Conservation (phyloP, 148 eudicot genomes). For the Vaccinium darrowii region DNA sequence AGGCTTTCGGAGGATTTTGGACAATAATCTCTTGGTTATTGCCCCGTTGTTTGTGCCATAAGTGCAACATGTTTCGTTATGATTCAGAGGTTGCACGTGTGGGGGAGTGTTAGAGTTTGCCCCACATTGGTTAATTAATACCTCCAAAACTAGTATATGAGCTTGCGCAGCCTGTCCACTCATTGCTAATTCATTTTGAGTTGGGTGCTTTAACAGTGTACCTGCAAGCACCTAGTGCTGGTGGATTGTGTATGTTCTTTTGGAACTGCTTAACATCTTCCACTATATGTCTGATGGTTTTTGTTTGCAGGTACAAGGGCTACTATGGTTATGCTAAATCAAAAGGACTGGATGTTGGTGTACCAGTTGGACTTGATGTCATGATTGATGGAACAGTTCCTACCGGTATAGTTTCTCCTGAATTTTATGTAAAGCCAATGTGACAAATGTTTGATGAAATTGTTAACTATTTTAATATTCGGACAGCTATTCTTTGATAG, state of each 20-base stretch:
- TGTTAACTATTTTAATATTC: not conserved
- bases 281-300: constrained; percentile 11
- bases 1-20: no score
- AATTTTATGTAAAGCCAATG: not conserved
- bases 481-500: not conserved
- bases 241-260: not conserved
- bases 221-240: not conserved
- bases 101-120: no score
- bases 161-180: no score
- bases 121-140: no score
- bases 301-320: constrained; percentile 74
- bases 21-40: no score
- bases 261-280: not conserved
- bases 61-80: no score
- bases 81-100: no score
- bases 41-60: no score
- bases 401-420: constrained; percentile 47
- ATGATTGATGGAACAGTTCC: constrained; percentile 97
- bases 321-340: constrained; percentile 74
- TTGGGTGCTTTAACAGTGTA: no score
- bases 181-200: no score
- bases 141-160: no score
- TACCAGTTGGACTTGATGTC: constrained; percentile 81
- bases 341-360: constrained; percentile 70
- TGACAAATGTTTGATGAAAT: not conserved